Evolutionary conservation across 192 early-diverging fungal species (phyloP), one percentile per base, ranked within the genome.

Genomic region (Phycomyces nitens): DNA sequence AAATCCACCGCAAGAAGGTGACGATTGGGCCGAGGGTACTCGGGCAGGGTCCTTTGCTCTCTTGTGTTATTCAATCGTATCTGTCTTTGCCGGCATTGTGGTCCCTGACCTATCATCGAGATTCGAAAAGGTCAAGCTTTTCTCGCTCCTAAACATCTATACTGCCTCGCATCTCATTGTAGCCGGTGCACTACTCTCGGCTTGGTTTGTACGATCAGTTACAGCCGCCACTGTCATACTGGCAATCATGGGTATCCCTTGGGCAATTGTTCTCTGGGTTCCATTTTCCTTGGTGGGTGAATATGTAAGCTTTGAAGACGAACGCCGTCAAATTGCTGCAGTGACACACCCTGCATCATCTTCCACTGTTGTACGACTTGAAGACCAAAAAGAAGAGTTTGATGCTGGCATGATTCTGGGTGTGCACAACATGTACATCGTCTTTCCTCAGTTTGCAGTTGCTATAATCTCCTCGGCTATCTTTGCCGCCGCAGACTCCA

Each of bases 351-450:
- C 22, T n/a, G 41, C 29, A 20, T 65, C 54, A 49, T 50, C 53
- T 15, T 21, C 62, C 3, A 43, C 53, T 16, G 20, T 41, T 21
- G 22, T 59, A 44, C 16, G 18, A 15, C 21, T 21, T 12, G 27
- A 53, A 51, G 27, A 50, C 26, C 65, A 65, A 40, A 53, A 65
- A 22, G 54, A 65, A 18, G 69, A 70, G 1, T 56, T 70, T 21
- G 69, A 70, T 56, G 82, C 88, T 0, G 89, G 89, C 12, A 79
- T 92, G 41, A 82, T 94, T 3, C 75, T 96, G 34, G 96, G 94
- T 8, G 90, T 96, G 22, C 93, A 95, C 77, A 98, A 98, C 72
- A 88, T 96, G 65, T 96, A 92, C 67, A 88, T 95, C 40, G 92
- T 94, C 8, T 61, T 95, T 43, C 96, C 96, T n/a, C 96, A 98